phyloP scores from a whole-genome alignment of 2,329 filamentous ascomycete genomes.

The Reticulascus tulasneorum region DNA sequence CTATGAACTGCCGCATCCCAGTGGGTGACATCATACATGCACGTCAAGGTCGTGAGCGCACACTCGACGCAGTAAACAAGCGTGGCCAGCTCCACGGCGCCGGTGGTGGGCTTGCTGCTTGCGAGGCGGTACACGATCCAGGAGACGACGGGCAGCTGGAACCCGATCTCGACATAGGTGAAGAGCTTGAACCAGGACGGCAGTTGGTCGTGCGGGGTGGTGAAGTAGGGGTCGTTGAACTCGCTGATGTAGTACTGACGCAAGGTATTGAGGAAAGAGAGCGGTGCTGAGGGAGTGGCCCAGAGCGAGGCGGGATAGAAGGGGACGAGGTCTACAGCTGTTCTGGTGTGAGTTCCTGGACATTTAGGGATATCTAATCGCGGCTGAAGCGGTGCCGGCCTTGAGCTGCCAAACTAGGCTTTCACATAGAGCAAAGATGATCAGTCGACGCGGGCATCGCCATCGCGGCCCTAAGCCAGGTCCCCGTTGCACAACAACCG shows the following conservation, averaged over 20 bases:
- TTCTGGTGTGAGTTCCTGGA: constrained; percentile 2
- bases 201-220: constrained; percentile 25
- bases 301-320: constrained; percentile 48
- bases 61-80: constrained; percentile 49
- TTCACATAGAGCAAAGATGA: no score
- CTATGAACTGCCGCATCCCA: constrained; percentile 45
- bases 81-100: constrained; percentile 42
- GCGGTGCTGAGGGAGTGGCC: constrained; percentile 33
- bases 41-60: constrained; percentile 46
- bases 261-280: constrained; percentile 43
- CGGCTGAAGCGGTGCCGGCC: no score
- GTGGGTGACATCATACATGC: constrained; percentile 44
- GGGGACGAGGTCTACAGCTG: constrained; percentile 51
- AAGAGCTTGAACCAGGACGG: constrained; percentile 49
- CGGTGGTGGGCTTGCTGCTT: constrained; percentile 23
- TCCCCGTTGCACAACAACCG: no score
- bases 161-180: constrained; percentile 44
- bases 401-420: no score
- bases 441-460: no score
- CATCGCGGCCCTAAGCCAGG: no score
- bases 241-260: constrained; percentile 42
- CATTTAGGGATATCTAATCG: neutral
- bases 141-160: constrained; percentile 45
- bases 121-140: constrained; percentile 43
- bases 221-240: constrained; percentile 52